phyloP scores from a whole-genome alignment of 495 filamentous ascomycete genomes.

The Penicillium soppii region DNA sequence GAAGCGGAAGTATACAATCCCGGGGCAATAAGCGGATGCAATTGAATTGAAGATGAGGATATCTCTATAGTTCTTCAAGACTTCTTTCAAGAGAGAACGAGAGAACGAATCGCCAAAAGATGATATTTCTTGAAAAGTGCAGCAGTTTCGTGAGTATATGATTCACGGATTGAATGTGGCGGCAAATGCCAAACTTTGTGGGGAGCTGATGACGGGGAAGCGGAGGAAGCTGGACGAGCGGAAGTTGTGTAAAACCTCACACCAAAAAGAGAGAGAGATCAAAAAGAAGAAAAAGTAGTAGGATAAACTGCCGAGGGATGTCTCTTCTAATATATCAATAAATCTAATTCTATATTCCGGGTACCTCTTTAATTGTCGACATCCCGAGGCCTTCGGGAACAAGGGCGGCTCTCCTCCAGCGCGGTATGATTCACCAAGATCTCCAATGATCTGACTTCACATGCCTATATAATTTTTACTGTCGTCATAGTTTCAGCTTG shows the following conservation, averaged over 20 bases:
- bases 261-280: background rate
- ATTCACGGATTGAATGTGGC: conserved; percentile 26
- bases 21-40: conserved; percentile 13
- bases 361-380: conserved; percentile 1
- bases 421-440: conserved; percentile 8
- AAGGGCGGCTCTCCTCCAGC: conserved; percentile 19
- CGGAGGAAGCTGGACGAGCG: conserved; percentile 48
- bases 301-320: conserved; percentile 12
- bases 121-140: background rate
- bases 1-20: conserved; percentile 28
- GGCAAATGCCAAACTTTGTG: conserved; percentile 30
- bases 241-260: conserved; percentile 25
- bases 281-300: background rate
- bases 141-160: background rate
- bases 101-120: conserved; percentile 4
- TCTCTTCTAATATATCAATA: conserved; percentile 13
- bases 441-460: conserved; percentile 24
- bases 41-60: conserved; percentile 5
- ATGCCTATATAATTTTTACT: conserved; percentile 12
- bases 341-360: conserved; percentile 8
- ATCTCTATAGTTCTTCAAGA: background rate
- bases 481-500: conserved; percentile 21
- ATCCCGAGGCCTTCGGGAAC: conserved; percentile 35
- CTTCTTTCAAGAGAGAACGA: too few species aligned
- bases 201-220: conserved; percentile 41